Evolutionary conservation across 768 basidiomycete genomes (phyloP), one percentile per base, ranked within the genome.

Genomic region (Lentinula detonsa): DNA sequence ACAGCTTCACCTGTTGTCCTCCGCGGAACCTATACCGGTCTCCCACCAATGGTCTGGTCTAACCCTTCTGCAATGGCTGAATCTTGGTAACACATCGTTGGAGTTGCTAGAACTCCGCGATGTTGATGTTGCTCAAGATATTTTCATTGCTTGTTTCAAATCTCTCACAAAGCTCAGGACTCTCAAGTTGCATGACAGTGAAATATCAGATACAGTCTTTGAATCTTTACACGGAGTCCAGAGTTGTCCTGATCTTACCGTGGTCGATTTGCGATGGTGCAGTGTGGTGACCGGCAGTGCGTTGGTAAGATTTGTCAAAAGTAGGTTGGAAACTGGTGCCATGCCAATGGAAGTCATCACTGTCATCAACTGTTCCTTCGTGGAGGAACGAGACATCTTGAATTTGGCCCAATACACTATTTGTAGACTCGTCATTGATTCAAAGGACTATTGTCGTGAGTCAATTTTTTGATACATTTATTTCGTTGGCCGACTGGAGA

Each of bases 261-360:
- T 72, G 51, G 67, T 88, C 55, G 83, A 86, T 67, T 69, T 87
- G 53, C 78, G 83, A 31, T 86, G 83, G 85, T 87, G 85, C 65
- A 76, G 46, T 48, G 46, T 48, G 59, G 67, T 87, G 5, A 77
- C 75, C 33, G 84, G 85, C 18, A 69, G 66, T 1, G 79, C 80
- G 21, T 70, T 87, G 42, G 84, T 82, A 42, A 71, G 77, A 35
- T 70, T 86, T 15, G 83, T 83, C 48, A 68, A 65, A 54, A 78
- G 75, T 59, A 76, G 84, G 28, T 52, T 68, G 21, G 43, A 35
- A 16, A 60, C 49, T 52, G 48, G 23, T 18, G 61, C 63, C 56
- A 67, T 67, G 46, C 71, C 72, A 35, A 77, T 87, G 58, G 65
- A 69, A 46, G 76, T 76, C 64, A 69, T 86, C 13, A 79, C 79